Evolutionary conservation across 768 basidiomycete species (phyloP).

Genomic region (Phaeotremella skinneri): DNA sequence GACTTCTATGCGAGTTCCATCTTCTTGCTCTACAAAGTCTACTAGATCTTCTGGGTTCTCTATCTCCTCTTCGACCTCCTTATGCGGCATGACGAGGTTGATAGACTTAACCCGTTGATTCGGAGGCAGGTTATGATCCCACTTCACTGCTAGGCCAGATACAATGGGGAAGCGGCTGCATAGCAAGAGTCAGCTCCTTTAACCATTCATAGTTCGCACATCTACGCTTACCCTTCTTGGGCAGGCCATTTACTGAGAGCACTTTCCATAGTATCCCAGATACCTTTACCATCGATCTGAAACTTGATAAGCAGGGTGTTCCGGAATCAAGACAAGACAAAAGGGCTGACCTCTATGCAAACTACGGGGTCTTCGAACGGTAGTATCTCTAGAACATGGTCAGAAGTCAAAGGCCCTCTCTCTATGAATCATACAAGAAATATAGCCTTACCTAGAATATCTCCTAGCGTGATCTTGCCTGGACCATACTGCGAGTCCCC

Average conservation of each 20-base stretch:
- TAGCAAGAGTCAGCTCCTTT: slow-evolving; percentile 7
- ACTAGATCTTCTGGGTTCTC: slow-evolving; percentile 41
- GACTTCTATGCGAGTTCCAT: slow-evolving; percentile 47
- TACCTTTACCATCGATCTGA: slow-evolving; percentile 62
- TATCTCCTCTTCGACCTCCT: slow-evolving; percentile 49
- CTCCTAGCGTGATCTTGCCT: slow-evolving; percentile 74
- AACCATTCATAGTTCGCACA: not conserved
- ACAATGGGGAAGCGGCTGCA: slow-evolving; percentile 83
- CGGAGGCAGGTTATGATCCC: slow-evolving; percentile 75
- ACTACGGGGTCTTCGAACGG: slow-evolving; percentile 84
- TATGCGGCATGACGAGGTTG: slow-evolving; percentile 53
- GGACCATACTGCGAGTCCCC: slow-evolving; percentile 83
- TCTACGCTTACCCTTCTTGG: slow-evolving; percentile 70
- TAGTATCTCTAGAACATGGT: slow-evolving; percentile 61
- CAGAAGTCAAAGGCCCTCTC: not conserved
- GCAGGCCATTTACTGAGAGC: slow-evolving; percentile 76
- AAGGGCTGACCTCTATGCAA: slow-evolving; percentile 64
- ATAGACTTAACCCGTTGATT: slow-evolving; percentile 72
- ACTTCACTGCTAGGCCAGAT: slow-evolving; percentile 76
- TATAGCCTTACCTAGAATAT: slow-evolving; percentile 60
- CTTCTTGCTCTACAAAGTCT: slow-evolving; percentile 44
- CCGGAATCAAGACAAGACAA: not conserved
- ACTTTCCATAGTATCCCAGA: slow-evolving; percentile 77
- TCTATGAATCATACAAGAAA: not conserved
- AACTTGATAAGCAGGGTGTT: not conserved